Conservation (phyloP, 768 basidiomycete genomes). For the Gloeostereum incarnatum region DNA sequence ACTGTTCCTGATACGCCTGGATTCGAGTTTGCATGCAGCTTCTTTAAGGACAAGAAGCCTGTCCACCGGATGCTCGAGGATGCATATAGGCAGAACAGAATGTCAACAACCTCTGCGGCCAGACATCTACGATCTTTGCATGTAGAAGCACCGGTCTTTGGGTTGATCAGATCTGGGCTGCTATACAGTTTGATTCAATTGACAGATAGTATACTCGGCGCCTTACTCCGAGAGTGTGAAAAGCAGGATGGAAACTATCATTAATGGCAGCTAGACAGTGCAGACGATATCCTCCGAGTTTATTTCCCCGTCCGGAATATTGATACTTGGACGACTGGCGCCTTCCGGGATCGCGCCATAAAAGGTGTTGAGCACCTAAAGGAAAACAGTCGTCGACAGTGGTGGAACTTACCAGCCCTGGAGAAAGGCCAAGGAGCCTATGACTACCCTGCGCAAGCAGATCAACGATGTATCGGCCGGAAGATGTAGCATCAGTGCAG, state of each 20-base stretch:
- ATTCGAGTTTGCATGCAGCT: slow-evolving; percentile 44
- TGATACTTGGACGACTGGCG: slow-evolving; percentile 38
- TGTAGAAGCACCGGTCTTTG: slow-evolving; percentile 38
- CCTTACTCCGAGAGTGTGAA: slow-evolving; percentile 20
- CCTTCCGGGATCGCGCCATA: slow-evolving; percentile 29
- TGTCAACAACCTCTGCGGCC: slow-evolving; percentile 39
- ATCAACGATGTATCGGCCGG: too few species aligned
- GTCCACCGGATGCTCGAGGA: slow-evolving; percentile 36
- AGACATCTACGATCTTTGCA: slow-evolving; percentile 41
- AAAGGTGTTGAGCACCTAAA: slow-evolving; percentile 27
- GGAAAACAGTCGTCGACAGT: slow-evolving; percentile 20
- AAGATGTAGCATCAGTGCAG: too few species aligned
- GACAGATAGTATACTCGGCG: slow-evolving; percentile 40
- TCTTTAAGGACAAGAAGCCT: slow-evolving; percentile 57
- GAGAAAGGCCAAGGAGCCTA: slow-evolving; percentile 32
- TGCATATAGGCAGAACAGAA: slow-evolving; percentile 50
- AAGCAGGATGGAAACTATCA: slow-evolving; percentile 22
- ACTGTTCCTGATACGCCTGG: slow-evolving; percentile 34
- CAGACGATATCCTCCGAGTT: slow-evolving; percentile 36
- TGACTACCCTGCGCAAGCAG: background rate
- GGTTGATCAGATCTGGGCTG: slow-evolving; percentile 47
- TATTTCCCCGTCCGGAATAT: slow-evolving; percentile 45
- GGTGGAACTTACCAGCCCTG: slow-evolving; percentile 31
- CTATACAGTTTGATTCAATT: too few species aligned
- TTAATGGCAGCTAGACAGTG: slow-evolving; percentile 38